phyloP scores from a whole-genome alignment of 73 alveolate species.

The Strombidium stylifer region DNA sequence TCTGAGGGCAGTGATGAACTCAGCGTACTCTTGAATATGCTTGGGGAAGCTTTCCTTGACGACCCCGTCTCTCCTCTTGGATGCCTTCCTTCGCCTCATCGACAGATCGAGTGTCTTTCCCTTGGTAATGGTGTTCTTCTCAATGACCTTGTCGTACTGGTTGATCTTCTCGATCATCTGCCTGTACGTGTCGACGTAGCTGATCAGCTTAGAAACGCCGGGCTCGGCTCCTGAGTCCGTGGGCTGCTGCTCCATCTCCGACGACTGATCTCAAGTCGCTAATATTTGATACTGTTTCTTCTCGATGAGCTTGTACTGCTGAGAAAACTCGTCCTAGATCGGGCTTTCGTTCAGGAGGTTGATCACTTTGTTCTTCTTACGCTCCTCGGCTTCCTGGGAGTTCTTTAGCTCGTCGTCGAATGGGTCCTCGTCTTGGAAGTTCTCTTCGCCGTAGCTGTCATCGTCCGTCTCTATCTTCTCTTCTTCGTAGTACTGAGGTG shows the following conservation, averaged over 20 bases:
- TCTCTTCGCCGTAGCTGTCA: not conserved
- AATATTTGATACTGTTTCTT: too few relatives aligned
- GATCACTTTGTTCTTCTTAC: not conserved
- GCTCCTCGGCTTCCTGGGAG: not conserved
- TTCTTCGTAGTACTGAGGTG: not conserved
- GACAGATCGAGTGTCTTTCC: slow-evolving; percentile 13
- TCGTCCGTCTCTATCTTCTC: not conserved
- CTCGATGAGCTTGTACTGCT: not conserved
- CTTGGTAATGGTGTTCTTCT: not conserved
- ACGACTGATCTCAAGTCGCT: too few relatives aligned
- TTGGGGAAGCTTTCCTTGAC: not conserved
- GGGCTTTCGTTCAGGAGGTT: not conserved
- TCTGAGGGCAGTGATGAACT: not conserved
- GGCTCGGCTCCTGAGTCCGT: too few relatives aligned
- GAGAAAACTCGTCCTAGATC: not conserved
- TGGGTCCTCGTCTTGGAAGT: not conserved
- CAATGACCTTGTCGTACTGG: not conserved
- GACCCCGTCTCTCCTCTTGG: not conserved
- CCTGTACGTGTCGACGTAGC: not conserved
- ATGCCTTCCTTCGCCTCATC: slow-evolving; percentile 1
- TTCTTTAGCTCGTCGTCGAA: not conserved
- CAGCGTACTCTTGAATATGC: not conserved
- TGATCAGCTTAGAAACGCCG: not conserved
- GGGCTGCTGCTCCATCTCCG: too few relatives aligned
- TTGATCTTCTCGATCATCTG: not conserved